phyloP scores from a whole-genome alignment of 495 filamentous ascomycete species.

The Aspergillus cristatus region DNA sequence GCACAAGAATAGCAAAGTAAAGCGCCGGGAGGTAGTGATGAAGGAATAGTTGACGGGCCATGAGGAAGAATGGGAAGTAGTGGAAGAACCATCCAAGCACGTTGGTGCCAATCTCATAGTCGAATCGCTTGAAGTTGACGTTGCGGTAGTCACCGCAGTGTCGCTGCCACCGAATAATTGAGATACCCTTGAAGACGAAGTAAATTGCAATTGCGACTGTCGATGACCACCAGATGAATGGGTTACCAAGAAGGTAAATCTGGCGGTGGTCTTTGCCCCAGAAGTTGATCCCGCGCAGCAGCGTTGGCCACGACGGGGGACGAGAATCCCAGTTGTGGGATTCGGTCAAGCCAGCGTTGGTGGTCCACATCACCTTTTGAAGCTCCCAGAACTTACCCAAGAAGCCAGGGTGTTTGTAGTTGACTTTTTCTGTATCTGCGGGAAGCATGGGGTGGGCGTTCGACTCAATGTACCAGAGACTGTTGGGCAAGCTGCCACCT shows the following conservation, averaged over 20 bases:
- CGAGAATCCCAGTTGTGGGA: constrained; percentile 98
- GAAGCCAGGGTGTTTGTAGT: constrained; percentile 91
- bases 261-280: constrained; percentile 93
- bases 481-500: constrained; percentile 88
- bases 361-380: constrained; percentile 99
- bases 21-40: constrained; percentile 96
- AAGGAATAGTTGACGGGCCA: constrained; percentile 95
- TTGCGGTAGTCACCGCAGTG: constrained; percentile 77
- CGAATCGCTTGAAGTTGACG: constrained; percentile 83
- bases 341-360: constrained; percentile 92
- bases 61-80: constrained; percentile 95
- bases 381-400: constrained; percentile 98
- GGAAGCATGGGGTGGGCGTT: constrained; percentile 75
- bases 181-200: constrained; percentile 72
- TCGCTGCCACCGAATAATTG: constrained; percentile 89
- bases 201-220: constrained; percentile 76
- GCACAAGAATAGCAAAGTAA: constrained; percentile 83
- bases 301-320: constrained; percentile 85
- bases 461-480: constrained; percentile 88
- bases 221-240: constrained; percentile 87
- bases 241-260: constrained; percentile 94
- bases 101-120: constrained; percentile 87
- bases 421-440: constrained; percentile 76
- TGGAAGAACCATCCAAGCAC: constrained; percentile 94
- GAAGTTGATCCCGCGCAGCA: constrained; percentile 96